Percentiles rank a stretch among this genome's conserved stretches.
Evolutionary conservation across 495 filamentous ascomycete genomes (phyloP).

Genomic region (Xylaria curta): DNA sequence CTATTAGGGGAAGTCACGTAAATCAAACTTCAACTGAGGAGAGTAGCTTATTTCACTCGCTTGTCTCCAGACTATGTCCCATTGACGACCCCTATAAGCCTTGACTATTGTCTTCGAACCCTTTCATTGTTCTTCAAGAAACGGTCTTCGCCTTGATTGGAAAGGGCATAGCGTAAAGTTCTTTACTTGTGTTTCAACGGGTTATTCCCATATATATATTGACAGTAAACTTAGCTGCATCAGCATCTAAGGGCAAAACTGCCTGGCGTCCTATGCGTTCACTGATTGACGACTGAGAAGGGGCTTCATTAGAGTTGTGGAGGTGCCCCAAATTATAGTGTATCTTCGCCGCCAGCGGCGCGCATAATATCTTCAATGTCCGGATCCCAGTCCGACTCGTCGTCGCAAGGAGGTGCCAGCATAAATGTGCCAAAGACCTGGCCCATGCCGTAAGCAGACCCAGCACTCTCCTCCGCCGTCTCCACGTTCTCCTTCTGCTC

Average conservation of each 20-base stretch:
- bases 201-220: background rate
- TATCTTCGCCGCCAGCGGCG: conserved; percentile 7
- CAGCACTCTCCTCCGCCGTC: conserved; percentile 46
- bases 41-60: background rate
- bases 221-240: background rate
- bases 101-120: background rate
- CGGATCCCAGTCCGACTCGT: conserved; percentile 53
- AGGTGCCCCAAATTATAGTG: background rate
- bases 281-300: background rate
- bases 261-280: too few relatives aligned
- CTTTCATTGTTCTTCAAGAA: background rate
- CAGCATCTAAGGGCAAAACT: background rate
- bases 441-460: conserved; percentile 61
- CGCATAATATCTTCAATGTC: conserved; percentile 33
- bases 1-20: background rate
- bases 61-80: background rate
- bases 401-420: conserved; percentile 59
- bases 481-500: conserved; percentile 51
- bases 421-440: conserved; percentile 65
- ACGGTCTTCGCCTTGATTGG: background rate
- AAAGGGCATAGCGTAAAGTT: background rate
- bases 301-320: background rate
- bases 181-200: background rate
- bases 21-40: background rate
- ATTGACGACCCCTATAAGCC: background rate